Evolutionary conservation across 495 filamentous ascomycete species (phyloP), one percentile per base, ranked within the genome.

Genomic region (Darksidea phi): DNA sequence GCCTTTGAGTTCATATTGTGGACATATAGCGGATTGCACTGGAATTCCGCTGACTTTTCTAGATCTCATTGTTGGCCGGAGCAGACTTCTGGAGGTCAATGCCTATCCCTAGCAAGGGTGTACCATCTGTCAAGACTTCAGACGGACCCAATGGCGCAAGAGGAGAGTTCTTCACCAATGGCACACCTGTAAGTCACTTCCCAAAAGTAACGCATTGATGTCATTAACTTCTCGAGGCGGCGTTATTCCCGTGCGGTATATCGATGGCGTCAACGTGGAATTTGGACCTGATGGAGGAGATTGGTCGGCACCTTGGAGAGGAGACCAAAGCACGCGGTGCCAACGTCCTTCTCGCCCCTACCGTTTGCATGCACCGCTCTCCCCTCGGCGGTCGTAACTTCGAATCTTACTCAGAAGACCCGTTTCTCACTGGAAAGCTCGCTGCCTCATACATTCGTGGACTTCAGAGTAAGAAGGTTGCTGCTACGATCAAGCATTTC

Each of bases 101-200:
- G 37, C 49, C 63, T 6, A 54, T 71, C 3, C 69, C 67, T 13
- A 53, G 59, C 25, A 61, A 64, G 21, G 69, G 69, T 1, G 62
- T 71, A 12, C 69, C 69, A 32, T 67, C 66, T n/a, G 64, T 71
- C 66, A 71, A 71, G 48, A 71, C 69, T n/a, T 67, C 69, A 20
- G 69, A 71, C 47, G 69, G 69, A 21, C 69, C 69, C 8, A 69
- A 66, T 57, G 69, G 69, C 6, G 69, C 69, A 18, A 38, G 69
- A 55, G 69, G 69, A 21, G 80, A 80, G 15, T 82, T 84, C 48
- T 86, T 85, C 66, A 82, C 82, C 15, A 81, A 80, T 41, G 83
- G 82, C 20, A 85, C 83, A 47, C 84, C 83, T 71, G 83, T 84
- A 68, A 51, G 75, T 73, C 45, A 43, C 52, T 25, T 34, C 2